These are phyloP conservation scores for Elsinoe necatrix DNA, from an alignment of 2,329 filamentous ascomycete genomes.

Conservation along the genomic window DNA sequence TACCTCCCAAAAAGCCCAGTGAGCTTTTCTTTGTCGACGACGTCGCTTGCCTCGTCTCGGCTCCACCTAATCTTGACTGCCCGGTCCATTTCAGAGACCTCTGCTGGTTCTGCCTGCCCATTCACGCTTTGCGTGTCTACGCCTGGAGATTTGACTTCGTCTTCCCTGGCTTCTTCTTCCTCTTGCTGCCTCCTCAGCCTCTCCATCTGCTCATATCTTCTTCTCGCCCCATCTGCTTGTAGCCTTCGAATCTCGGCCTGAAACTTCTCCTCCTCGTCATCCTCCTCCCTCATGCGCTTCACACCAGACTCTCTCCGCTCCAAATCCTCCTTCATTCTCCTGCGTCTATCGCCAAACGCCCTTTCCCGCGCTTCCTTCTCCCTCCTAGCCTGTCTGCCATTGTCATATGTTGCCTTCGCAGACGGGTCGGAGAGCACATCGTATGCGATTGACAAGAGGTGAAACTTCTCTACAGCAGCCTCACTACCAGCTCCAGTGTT, in stretches of 20 bases:
- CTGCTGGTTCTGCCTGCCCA: constrained; percentile 18
- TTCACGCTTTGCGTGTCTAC: neutral
- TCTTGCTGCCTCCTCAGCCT: constrained; percentile 46
- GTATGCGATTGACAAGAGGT: constrained; percentile 75
- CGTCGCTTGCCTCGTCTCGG: constrained; percentile 37
- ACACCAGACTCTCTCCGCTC: constrained; percentile 61
- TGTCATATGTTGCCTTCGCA: constrained; percentile 70
- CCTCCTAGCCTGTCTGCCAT: constrained; percentile 60
- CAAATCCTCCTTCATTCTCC: constrained; percentile 77
- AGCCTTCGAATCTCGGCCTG: constrained; percentile 42
- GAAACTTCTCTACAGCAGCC: constrained; percentile 69
- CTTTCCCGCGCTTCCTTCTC: constrained; percentile 63
- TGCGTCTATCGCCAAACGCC: constrained; percentile 62
- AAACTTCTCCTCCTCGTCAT: constrained; percentile 49
- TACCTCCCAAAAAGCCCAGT: constrained; percentile 43
- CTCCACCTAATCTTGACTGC: constrained; percentile 51
- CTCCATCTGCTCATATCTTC: constrained; percentile 48
- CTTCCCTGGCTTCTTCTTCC: constrained; percentile 41
- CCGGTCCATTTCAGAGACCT: constrained; percentile 47
- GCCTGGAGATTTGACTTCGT: constrained; percentile 29
- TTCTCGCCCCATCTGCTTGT: constrained; percentile 43
- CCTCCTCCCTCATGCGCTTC: constrained; percentile 38
- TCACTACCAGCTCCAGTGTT: constrained; percentile 55
- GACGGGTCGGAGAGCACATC: constrained; percentile 67
- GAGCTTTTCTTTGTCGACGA: constrained; percentile 42